These are phyloP conservation scores for Austroboletus festivus DNA, from an alignment of 768 basidiomycete genomes.

Conservation along the genomic window DNA sequence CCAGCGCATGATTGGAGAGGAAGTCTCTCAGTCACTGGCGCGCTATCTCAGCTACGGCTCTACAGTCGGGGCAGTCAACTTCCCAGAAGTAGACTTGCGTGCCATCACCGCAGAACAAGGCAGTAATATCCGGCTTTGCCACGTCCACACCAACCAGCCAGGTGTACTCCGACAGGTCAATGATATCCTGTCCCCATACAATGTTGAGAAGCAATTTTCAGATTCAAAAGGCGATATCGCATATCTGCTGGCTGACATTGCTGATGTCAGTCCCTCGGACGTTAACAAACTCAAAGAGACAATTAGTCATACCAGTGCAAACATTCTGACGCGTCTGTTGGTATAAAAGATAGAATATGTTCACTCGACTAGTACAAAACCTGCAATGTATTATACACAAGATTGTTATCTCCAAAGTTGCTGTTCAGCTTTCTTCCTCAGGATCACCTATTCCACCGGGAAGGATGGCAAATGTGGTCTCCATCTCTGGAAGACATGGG, in stretches of 20 bases:
- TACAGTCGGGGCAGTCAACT: constrained; percentile 92
- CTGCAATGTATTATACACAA: constrained; percentile 16
- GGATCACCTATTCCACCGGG: constrained; percentile 91
- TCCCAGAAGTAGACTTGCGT: constrained; percentile 97
- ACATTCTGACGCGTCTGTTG: constrained; percentile 87
- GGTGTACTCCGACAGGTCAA: constrained; percentile 95
- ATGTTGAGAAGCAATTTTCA: constrained; percentile 99
- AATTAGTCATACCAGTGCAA: constrained; percentile 77
- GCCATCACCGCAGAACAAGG: constrained; percentile 84
- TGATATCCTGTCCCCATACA: constrained; percentile 89
- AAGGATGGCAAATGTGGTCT: constrained; percentile 93
- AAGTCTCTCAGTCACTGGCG: constrained; percentile 80
- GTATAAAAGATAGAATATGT: constrained; percentile 36
- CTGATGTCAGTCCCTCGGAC: constrained; percentile 79
- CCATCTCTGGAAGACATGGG: constrained; percentile 94
- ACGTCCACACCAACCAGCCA: constrained; percentile 93
- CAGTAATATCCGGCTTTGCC: constrained; percentile 83
- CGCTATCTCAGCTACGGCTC: constrained; percentile 94
- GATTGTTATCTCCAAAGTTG: neutral
- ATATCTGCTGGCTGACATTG: constrained; percentile 97
- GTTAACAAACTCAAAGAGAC: constrained; percentile 72
- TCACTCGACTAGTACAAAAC: constrained; percentile 51
- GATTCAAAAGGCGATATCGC: constrained; percentile 92
- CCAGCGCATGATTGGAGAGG: constrained; percentile 94
- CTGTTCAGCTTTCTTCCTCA: constrained; percentile 68